Evolutionary conservation across 495 filamentous ascomycete species (phyloP), one percentile per base, ranked within the genome.

Genomic region (Articulospora tetracladia): DNA sequence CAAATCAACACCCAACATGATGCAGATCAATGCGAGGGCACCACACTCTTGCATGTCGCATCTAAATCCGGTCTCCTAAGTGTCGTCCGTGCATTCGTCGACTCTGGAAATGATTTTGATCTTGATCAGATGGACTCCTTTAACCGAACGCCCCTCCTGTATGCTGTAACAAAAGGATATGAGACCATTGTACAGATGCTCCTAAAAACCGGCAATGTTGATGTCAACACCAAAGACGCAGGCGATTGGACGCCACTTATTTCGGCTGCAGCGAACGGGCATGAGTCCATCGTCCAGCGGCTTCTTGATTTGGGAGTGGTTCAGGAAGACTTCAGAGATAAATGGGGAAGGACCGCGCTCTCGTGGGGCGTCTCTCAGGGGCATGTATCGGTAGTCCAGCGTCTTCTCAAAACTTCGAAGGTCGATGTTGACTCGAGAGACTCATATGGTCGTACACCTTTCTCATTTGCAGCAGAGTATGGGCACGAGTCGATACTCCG

Each of bases 341-440:
- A 26, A 0, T 32, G 44, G 48, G 61, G 57, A 20, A 52, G 50
- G 56, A 72, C 72, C 15, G 67, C 70, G 30, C 61, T 74, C 2
- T 69, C 57, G 1, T 53, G 58, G 54, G 72, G 68, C 28, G 61
- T 68, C 11, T 26, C 57, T 7, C 51, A 58, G 22, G 70, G 68
- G 13, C 57, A 69, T 41, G 41, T 34, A 24, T 59, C 46, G n/a
- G 44, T 63, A 13, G 57, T 64, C 15, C n/a, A 47, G 23, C 23
- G n/a, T 17, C 41, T 47, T 19, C 41, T 47, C 41, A 22, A 47
- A 6, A 47, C 41, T 47, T 19, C n/a, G n/a, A 47, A 47, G 15
- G 41, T 47, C 41, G 41, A 47, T 6, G 23, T 47, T 22, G 41
- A 47, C 15, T 47, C 41, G 15, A 47, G 23, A 22, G 15, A 47